Percentiles rank a stretch among this genome's conserved stretches.
These are phyloP conservation scores for Chrysosporium keratinophilum DNA, from an alignment of 2,329 filamentous ascomycete species.

Conservation along the genomic window DNA sequence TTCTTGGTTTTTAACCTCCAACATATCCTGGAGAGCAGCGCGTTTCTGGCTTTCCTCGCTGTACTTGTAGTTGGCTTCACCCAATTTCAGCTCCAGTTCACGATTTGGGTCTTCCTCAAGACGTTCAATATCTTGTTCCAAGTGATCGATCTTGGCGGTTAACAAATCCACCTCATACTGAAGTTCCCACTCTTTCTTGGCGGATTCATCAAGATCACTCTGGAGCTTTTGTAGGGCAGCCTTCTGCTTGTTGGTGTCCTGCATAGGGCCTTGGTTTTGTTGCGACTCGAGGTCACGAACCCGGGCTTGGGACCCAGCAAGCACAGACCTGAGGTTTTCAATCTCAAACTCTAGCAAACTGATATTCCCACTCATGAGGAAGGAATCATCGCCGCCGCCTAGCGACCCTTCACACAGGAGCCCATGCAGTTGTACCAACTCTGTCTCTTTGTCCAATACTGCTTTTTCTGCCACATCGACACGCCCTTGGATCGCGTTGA, in stretches of 20 bases:
- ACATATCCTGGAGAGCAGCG: background rate
- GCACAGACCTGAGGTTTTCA: background rate
- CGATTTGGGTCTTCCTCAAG: background rate
- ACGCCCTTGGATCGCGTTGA: too few species aligned
- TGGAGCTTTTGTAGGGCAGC: constrained; percentile 5
- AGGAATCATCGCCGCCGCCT: background rate
- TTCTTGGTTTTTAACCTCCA: background rate
- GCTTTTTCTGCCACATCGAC: too few species aligned
- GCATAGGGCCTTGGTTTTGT: background rate
- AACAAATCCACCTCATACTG: too few species aligned
- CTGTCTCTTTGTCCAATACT: background rate
- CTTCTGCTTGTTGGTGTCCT: background rate
- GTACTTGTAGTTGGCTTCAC: background rate
- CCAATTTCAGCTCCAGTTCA: background rate
- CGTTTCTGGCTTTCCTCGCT: background rate
- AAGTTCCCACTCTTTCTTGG: too few species aligned
- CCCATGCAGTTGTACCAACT: background rate
- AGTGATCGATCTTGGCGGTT: background rate
- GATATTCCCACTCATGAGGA: background rate
- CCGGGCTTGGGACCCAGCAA: background rate
- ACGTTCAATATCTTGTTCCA: background rate
- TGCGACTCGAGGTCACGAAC: background rate
- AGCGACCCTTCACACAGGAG: too few species aligned
- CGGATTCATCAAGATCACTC: background rate
- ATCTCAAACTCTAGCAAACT: background rate